Conservation (phyloP, 2,329 filamentous ascomycete species). For the Penicillium sp. region DNA sequence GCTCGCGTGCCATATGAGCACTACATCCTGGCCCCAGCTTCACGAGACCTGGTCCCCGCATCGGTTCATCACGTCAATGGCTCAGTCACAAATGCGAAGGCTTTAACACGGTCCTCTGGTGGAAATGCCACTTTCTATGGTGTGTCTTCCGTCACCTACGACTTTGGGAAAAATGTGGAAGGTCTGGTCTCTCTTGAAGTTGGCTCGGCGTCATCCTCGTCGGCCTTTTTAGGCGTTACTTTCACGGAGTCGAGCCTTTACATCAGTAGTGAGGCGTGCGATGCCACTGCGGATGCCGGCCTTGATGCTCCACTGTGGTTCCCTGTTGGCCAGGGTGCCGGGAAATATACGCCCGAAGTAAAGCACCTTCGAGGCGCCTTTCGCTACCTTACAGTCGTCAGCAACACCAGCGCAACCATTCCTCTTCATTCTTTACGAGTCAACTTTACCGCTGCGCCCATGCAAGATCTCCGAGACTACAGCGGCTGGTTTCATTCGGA, state of each 20-base stretch:
- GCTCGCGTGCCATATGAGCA: background rate
- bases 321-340: conserved; percentile 30
- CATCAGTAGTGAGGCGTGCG: conserved; percentile 46
- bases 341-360: conserved; percentile 41
- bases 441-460: conserved; percentile 41
- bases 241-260: conserved; percentile 44
- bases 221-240: conserved; percentile 37
- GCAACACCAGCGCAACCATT: conserved; percentile 42
- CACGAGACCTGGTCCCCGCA: conserved; percentile 22
- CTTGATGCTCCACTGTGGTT: conserved; percentile 51
- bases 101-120: conserved; percentile 7
- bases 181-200: conserved; percentile 43
- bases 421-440: conserved; percentile 36
- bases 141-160: conserved; percentile 36
- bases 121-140: conserved; percentile 13
- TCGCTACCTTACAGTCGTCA: conserved; percentile 44
- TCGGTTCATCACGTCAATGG: conserved; percentile 30
- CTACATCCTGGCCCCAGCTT: background rate
- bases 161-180: conserved; percentile 40
- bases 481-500: conserved; percentile 50
- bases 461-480: conserved; percentile 45
- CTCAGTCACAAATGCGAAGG: conserved; percentile 23
- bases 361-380: conserved; percentile 46
- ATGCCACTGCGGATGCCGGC: conserved; percentile 46
- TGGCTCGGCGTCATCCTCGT: conserved; percentile 15